These are phyloP conservation scores for Somion occarium DNA, from an alignment of 1,284 basidiomycete species.

Conservation along the genomic window DNA sequence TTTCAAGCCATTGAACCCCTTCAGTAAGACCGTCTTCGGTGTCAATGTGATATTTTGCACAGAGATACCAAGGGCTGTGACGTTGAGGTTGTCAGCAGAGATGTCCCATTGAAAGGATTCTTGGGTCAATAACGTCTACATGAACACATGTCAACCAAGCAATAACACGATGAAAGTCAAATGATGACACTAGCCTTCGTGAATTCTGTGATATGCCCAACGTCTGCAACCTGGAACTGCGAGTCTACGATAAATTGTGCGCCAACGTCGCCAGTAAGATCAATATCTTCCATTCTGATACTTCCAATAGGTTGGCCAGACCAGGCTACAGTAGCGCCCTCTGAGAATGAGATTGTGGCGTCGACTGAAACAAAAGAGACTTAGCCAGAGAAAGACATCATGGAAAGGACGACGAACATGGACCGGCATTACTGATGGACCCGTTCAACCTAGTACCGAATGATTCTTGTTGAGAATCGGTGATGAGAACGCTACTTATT, in stretches of 20 bases:
- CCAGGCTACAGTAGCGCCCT: conserved; percentile 65
- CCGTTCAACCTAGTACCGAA: conserved; percentile 64
- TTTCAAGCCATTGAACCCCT: conserved; percentile 70
- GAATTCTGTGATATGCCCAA: conserved; percentile 59
- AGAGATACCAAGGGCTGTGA: conserved; percentile 56
- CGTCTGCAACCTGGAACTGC: conserved; percentile 57
- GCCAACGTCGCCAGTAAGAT: conserved; percentile 57
- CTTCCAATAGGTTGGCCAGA: conserved; percentile 53
- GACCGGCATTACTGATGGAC: conserved; percentile 69
- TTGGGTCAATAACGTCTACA: conserved; percentile 44
- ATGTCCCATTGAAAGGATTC: conserved; percentile 76
- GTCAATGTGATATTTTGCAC: conserved; percentile 53
- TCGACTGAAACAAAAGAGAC: conserved; percentile 49
- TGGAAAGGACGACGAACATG: conserved; percentile 43
- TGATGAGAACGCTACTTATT: conserved; percentile 56
- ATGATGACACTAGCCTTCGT: conserved; percentile 48
- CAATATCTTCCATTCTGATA: conserved; percentile 60
- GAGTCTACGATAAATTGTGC: conserved; percentile 54
- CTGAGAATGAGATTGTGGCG: conserved; percentile 62
- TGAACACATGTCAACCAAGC: background rate
- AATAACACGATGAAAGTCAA: background rate
- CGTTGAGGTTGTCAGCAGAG: conserved; percentile 60
- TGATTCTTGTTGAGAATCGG: conserved; percentile 47
- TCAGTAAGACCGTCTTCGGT: conserved; percentile 60
- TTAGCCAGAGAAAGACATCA: background rate